Conservation (phyloP, 306 rosid species). For the Psophocarpus tetragonolobus region DNA sequence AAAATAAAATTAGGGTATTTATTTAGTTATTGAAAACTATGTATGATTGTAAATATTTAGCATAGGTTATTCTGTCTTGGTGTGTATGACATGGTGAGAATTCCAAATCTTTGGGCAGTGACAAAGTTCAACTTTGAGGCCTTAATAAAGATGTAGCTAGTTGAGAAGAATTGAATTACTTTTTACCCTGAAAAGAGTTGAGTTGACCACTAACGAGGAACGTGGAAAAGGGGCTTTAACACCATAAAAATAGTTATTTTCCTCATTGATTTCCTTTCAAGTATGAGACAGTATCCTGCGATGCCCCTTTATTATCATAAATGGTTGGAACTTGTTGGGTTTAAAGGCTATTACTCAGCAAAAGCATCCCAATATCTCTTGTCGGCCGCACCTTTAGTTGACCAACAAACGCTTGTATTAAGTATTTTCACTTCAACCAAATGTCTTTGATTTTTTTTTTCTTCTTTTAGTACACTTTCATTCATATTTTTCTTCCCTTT, state of each 20-base stretch:
- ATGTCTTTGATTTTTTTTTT: neutral
- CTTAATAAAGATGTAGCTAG: neutral
- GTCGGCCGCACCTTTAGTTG: slow-evolving; percentile 51
- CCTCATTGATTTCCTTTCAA: slow-evolving; percentile 19
- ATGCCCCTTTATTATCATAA: slow-evolving; percentile 23
- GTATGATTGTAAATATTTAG: neutral
- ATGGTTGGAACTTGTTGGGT: slow-evolving; percentile 18
- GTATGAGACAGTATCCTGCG: slow-evolving; percentile 26
- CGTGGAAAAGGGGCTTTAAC: slow-evolving; percentile 24
- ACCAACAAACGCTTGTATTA: slow-evolving; percentile 25
- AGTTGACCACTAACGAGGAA: slow-evolving; percentile 19
- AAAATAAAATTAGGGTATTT: too few relatives aligned
- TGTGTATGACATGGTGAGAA: neutral
- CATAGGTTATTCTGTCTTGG: neutral
- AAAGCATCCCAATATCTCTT: slow-evolving; percentile 39
- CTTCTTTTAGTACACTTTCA: neutral
- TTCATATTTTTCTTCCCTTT: neutral
- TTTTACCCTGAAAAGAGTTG: slow-evolving; percentile 22
- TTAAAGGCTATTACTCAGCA: slow-evolving; percentile 38
- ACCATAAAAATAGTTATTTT: neutral
- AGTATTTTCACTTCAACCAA: slow-evolving; percentile 11
- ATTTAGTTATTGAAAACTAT: neutral
- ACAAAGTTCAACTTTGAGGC: slow-evolving; percentile 23
- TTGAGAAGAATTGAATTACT: slow-evolving; percentile 9
- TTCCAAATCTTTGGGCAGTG: neutral